Percentiles rank a stretch among this genome's conserved stretches.
phyloP scores from a whole-genome alignment of 345 rosid species.

The Gossypium australe region DNA sequence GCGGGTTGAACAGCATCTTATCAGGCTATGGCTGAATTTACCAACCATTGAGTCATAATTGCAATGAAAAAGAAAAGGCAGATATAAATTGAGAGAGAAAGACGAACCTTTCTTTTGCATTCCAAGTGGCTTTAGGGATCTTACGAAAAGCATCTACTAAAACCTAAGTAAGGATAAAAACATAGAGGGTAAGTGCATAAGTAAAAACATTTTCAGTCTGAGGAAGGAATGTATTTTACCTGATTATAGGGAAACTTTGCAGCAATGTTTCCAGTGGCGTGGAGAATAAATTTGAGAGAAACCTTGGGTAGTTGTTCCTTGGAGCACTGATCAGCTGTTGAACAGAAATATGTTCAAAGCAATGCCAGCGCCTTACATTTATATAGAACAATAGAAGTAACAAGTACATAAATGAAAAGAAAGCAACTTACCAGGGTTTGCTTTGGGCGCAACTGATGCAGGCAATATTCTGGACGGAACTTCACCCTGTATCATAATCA shows the following conservation, averaged over 20 bases:
- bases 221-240: slow-evolving; percentile 27
- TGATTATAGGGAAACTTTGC: slow-evolving; percentile 66
- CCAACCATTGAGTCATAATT: background rate
- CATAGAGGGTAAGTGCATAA: background rate
- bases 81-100: background rate
- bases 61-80: no score
- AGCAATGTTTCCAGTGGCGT: slow-evolving; percentile 63
- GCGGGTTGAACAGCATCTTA: slow-evolving; percentile 23
- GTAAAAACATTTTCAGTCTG: slow-evolving; percentile 10
- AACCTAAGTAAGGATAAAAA: slow-evolving; percentile 32
- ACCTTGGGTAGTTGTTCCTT: slow-evolving; percentile 40
- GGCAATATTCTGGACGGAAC: slow-evolving; percentile 29
- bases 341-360: background rate
- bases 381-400: background rate
- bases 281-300: slow-evolving; percentile 61
- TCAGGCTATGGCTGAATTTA: slow-evolving; percentile 10
- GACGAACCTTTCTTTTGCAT: slow-evolving; percentile 80
- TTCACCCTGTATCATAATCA: slow-evolving; percentile 31
- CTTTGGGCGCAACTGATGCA: slow-evolving; percentile 21
- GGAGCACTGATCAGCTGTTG: slow-evolving; percentile 29
- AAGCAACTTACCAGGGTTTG: slow-evolving; percentile 41
- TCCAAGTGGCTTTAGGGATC: slow-evolving; percentile 84
- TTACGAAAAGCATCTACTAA: slow-evolving; percentile 63
- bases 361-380: background rate
- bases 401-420: background rate